A percentile compares a stretch with the other conserved stretches of the same genome.
These are phyloP conservation scores for Ganoderma sp. DNA, from an alignment of 1,284 basidiomycete species.

Conservation along the genomic window DNA sequence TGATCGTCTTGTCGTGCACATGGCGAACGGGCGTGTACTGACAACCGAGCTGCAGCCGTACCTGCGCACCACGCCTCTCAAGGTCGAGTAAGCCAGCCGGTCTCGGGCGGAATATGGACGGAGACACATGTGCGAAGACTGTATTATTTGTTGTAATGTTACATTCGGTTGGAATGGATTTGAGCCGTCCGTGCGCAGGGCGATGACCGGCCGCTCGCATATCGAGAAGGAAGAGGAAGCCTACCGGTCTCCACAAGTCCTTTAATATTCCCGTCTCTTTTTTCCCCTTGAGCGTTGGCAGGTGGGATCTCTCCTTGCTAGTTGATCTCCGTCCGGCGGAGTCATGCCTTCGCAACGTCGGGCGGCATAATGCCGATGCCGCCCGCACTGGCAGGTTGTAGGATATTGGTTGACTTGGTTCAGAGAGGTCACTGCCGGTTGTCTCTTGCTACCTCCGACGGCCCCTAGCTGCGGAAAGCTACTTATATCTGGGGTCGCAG, in stretches of 20 bases:
- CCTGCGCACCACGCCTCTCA: constrained; percentile 76
- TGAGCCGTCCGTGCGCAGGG: background rate
- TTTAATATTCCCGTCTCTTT: background rate
- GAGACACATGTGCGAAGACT: constrained; percentile 30
- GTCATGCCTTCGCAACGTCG: background rate
- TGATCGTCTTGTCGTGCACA: background rate
- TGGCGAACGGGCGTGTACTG: background rate
- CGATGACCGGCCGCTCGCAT: background rate
- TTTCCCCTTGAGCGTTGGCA: too few species aligned
- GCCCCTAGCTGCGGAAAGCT: too few species aligned
- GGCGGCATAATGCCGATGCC: background rate
- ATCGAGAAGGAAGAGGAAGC: background rate
- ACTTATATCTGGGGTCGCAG: too few species aligned
- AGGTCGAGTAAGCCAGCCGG: constrained; percentile 45
- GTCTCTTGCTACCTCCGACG: background rate
- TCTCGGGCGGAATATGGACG: constrained; percentile 11
- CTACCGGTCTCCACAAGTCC: background rate
- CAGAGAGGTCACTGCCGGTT: background rate
- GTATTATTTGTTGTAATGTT: constrained; percentile 22
- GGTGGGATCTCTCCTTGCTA: too few species aligned
- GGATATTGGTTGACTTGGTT: background rate
- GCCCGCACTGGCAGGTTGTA: background rate
- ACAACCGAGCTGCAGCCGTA: constrained; percentile 57
- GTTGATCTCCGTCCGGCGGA: background rate
- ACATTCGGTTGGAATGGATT: background rate